Evolutionary conservation across 2,329 filamentous ascomycete species (phyloP).

Genomic region (Pseudocercospora vitis): DNA sequence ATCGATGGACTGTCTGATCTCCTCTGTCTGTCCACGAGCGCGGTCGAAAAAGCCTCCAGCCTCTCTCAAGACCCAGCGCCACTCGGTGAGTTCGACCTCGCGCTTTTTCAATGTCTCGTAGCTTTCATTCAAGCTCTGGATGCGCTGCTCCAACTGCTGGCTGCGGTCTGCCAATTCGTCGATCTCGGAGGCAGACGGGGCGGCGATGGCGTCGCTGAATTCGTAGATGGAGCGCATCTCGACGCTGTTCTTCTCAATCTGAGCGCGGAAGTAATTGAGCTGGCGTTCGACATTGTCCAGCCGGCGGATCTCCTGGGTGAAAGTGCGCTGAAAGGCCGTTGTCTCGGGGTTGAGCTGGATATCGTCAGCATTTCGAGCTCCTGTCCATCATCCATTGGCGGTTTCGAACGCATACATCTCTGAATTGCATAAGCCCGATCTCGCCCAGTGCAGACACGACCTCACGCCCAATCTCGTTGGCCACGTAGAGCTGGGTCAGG

Average conservation of each 20-base stretch:
- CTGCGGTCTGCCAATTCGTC: constrained; percentile 92
- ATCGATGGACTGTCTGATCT: constrained; percentile 87
- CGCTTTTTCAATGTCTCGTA: constrained; percentile 98
- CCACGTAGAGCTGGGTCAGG: constrained; percentile 99
- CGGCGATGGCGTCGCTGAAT: constrained; percentile 76
- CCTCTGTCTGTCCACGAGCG: constrained; percentile 92
- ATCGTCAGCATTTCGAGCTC: constrained; percentile 26
- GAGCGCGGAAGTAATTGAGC: constrained; percentile 88
- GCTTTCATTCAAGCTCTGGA: constrained; percentile 91
- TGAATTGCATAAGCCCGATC: constrained; percentile 92
- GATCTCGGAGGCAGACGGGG: constrained; percentile 90
- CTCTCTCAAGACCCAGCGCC: constrained; percentile 96
- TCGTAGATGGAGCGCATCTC: constrained; percentile 86
- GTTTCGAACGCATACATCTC: constrained; percentile 70
- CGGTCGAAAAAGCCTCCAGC: constrained; percentile 96
- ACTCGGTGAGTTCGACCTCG: constrained; percentile 94
- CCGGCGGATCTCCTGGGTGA: constrained; percentile 94
- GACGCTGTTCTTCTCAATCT: constrained; percentile 93
- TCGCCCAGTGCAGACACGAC: constrained; percentile 95
- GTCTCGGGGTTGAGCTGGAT: constrained; percentile 83
- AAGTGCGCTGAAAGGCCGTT: constrained; percentile 93
- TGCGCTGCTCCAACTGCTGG: constrained; percentile 86
- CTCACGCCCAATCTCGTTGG: constrained; percentile 97
- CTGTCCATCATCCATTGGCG: neutral
- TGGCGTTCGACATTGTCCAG: constrained; percentile 98